Conservation (phyloP, 1,284 basidiomycete species). For the Pseudozyma sp. region DNA sequence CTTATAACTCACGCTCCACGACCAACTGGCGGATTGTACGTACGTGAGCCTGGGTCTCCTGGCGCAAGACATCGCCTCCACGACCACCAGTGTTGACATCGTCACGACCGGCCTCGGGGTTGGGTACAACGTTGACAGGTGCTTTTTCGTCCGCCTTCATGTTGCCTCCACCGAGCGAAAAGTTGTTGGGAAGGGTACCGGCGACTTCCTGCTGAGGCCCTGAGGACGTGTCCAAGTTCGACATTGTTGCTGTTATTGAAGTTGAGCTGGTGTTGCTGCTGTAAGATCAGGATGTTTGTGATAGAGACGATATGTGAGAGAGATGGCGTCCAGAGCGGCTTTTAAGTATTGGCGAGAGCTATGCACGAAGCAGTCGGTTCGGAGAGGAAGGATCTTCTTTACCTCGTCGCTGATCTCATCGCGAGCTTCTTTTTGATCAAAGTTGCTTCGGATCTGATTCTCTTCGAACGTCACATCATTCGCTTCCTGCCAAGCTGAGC, state of each 20-base stretch:
- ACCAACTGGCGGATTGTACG: slow-evolving; percentile 9
- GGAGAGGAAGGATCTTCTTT: no score
- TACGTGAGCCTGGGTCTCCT: slow-evolving; percentile 31
- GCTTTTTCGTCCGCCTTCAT: slow-evolving; percentile 37
- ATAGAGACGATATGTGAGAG: not conserved
- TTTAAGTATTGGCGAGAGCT: no score
- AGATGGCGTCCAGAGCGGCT: not conserved
- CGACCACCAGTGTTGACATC: slow-evolving; percentile 42
- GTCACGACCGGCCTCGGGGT: slow-evolving; percentile 30
- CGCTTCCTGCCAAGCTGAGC: no score
- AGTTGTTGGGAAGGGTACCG: slow-evolving; percentile 40
- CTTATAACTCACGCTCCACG: no score
- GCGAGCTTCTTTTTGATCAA: no score
- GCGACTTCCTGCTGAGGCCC: slow-evolving; percentile 41
- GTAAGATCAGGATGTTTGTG: not conserved
- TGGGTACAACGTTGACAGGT: slow-evolving; percentile 24
- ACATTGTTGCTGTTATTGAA: slow-evolving; percentile 10
- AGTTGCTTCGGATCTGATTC: no score
- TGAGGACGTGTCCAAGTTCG: slow-evolving; percentile 22
- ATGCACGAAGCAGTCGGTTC: no score
- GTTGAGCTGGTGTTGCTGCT: not conserved
- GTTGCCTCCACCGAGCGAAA: slow-evolving; percentile 27
- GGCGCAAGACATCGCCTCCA: slow-evolving; percentile 27
- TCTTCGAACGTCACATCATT: no score
- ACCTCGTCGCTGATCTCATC: no score